Base-by-base conservation (phyloP, 2,329 filamentous ascomycete species). In the Colletotrichum higginsianum region DNA sequence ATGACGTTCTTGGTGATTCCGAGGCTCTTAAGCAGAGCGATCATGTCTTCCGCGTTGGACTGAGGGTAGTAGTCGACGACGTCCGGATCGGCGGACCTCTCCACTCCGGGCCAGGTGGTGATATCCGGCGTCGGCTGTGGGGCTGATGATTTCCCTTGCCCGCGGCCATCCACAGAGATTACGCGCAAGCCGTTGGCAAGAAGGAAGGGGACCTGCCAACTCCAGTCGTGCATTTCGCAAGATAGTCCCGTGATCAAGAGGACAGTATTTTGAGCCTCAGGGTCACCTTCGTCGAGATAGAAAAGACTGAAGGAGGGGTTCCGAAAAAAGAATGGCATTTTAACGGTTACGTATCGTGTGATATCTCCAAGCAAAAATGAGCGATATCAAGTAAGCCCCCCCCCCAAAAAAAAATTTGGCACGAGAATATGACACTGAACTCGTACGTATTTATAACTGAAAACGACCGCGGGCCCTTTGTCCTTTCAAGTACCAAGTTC, bases 21-120 rank as follows among this genome's bases (percentile, higher is more conserved):
- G 5, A 30, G 4, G 6, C 26, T 30, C 26, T 30, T 1, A 5
- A 30, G 26, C 26, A 30, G 26, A 30, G 26, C 26, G 26, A 30
- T 30, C 26, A 30, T 30, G 26, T 73, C 57, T n/a, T 61, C 61
- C 15, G 66, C 71, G 8, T 49, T 72, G 49, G 58, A 66, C 42
- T 62, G 66, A 7, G 70, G 55, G 56, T 66, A 70, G 66, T 70
- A 70, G 2, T 66, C 61, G 44, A 72, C 18, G n/a, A 69, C 35
- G n/a, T 30, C 66, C 23, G 47, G 42, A 23, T 66, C 53, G 21
- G 61, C 66, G 26, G 60, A 72, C 26, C 12, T 49, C 11, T 66
- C 61, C 8, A 62, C 30, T 18, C 70, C 70, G 26, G 66, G 67
- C 66, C 71, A 66, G 42, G 38, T 26, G 40, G 6, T 49, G 67